Evolutionary conservation across 176 grass and related monocot species (phyloP).

Genomic region (Musa acuminata): DNA sequence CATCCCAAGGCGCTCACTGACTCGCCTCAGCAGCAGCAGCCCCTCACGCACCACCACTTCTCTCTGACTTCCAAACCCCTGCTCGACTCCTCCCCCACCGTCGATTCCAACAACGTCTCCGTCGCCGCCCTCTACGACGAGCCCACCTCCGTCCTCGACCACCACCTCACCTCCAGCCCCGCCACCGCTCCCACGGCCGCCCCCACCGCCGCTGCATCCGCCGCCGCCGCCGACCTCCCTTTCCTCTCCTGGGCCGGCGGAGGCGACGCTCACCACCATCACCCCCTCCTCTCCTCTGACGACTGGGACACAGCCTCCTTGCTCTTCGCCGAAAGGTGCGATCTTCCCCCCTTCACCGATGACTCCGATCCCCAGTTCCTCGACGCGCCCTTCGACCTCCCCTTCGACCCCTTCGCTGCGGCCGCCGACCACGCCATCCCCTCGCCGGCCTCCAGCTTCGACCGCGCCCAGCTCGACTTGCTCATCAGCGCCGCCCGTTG

Average conservation of each 20-base stretch:
- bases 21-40: neutral
- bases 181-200: slow-evolving; percentile 17
- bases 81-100: slow-evolving; percentile 1
- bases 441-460: slow-evolving; percentile 3
- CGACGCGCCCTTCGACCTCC: slow-evolving; percentile 30
- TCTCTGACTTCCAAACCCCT: neutral
- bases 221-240: neutral
- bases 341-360: slow-evolving; percentile 15
- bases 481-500: slow-evolving; percentile 33
- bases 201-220: neutral
- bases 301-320: slow-evolving; percentile 44
- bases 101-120: slow-evolving; percentile 19
- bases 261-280: slow-evolving; percentile 13
- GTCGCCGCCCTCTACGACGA: slow-evolving; percentile 31
- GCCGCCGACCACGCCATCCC: neutral
- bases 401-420: slow-evolving; percentile 3
- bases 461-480: slow-evolving; percentile 33
- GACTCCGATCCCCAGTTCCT: slow-evolving; percentile 17
- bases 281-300: slow-evolving; percentile 9
- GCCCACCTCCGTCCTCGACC: slow-evolving; percentile 53
- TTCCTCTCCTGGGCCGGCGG: slow-evolving; percentile 6
- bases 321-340: slow-evolving; percentile 38
- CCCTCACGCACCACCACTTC: neutral
- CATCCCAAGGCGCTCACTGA: slow-evolving; percentile 10
- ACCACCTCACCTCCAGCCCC: slow-evolving; percentile 42